Evolutionary conservation across 2,329 filamentous ascomycete genomes (phyloP).

Genomic region (Cercospora berteroae): DNA sequence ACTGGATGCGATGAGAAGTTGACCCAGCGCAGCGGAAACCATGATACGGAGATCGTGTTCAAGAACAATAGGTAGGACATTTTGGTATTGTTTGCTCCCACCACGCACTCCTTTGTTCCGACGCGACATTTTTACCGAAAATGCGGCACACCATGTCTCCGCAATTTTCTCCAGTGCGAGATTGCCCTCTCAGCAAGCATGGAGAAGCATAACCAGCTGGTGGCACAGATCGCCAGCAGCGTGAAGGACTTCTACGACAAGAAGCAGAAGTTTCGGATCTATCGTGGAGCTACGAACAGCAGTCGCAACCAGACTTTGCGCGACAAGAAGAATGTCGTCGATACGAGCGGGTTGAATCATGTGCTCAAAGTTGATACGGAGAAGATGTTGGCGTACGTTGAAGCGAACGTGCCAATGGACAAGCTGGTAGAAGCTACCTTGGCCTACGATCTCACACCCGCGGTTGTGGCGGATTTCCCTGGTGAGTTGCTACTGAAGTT

Average conservation of each 20-base stretch:
- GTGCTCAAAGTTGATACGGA: constrained; percentile 61
- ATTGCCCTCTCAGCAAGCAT: constrained; percentile 11
- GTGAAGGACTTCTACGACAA: constrained; percentile 53
- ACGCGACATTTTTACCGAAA: not conserved
- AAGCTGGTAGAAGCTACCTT: constrained; percentile 58
- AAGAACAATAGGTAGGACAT: constrained; percentile 1
- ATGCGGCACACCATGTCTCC: not conserved
- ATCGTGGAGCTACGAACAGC: constrained; percentile 74
- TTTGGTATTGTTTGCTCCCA: constrained; percentile 1
- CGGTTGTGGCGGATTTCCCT: constrained; percentile 69
- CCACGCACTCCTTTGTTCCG: not conserved
- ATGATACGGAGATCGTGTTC: not conserved
- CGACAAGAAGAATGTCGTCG: constrained; percentile 51
- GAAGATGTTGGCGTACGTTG: constrained; percentile 58
- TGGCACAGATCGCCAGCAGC: constrained; percentile 46
- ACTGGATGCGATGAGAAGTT: not conserved
- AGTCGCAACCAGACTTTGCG: constrained; percentile 56
- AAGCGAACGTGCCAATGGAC: constrained; percentile 70
- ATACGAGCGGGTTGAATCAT: constrained; percentile 63
- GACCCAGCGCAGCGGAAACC: not conserved
- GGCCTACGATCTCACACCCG: constrained; percentile 56
- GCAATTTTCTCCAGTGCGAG: not conserved
- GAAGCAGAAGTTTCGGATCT: constrained; percentile 65
- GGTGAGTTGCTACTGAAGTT: constrained; percentile 29
- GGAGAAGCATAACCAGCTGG: constrained; percentile 33